Conservation (phyloP, 2,329 filamentous ascomycete genomes). For the Helicocarpus griseus region DNA sequence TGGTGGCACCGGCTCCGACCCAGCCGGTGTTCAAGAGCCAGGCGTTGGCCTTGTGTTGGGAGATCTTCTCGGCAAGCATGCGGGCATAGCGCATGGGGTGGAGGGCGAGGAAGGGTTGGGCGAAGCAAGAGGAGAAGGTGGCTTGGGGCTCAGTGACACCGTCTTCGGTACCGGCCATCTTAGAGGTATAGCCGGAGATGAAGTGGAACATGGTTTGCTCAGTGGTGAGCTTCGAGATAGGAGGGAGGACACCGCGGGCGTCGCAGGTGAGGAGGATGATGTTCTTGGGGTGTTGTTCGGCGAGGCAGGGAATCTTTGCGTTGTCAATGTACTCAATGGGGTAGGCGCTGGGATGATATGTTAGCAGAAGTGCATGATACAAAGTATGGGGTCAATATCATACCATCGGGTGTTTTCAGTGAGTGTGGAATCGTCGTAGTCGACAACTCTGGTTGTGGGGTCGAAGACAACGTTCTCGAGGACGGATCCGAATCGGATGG, state of each 20-base stretch:
- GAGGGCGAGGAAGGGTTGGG: slow-evolving; percentile 95
- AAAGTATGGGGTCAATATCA: slow-evolving; percentile 10
- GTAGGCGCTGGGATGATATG: slow-evolving; percentile 56
- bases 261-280: slow-evolving; percentile 98
- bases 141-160: slow-evolving; percentile 95
- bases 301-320: slow-evolving; percentile 95
- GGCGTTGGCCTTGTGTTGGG: slow-evolving; percentile 86
- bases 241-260: slow-evolving; percentile 90
- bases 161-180: slow-evolving; percentile 99
- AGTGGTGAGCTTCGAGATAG: slow-evolving; percentile 91
- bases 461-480: slow-evolving; percentile 99
- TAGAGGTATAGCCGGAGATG: slow-evolving; percentile 98
- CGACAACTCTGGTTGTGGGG: slow-evolving; percentile 75
- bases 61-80: slow-evolving; percentile 98
- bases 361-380: slow-evolving; percentile 7
- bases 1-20: slow-evolving; percentile 84
- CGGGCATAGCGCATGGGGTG: slow-evolving; percentile 98
- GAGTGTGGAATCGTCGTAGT: slow-evolving; percentile 90
- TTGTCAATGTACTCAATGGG: slow-evolving; percentile 98
- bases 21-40: slow-evolving; percentile 98
- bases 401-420: slow-evolving; percentile 93
- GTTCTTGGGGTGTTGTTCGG: slow-evolving; percentile 80
- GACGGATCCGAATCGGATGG: slow-evolving; percentile 93
- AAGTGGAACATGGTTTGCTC: slow-evolving; percentile 99
- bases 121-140: slow-evolving; percentile 98